Conservation (phyloP, 257 asterid species). For the Datura wrightii region DNA sequence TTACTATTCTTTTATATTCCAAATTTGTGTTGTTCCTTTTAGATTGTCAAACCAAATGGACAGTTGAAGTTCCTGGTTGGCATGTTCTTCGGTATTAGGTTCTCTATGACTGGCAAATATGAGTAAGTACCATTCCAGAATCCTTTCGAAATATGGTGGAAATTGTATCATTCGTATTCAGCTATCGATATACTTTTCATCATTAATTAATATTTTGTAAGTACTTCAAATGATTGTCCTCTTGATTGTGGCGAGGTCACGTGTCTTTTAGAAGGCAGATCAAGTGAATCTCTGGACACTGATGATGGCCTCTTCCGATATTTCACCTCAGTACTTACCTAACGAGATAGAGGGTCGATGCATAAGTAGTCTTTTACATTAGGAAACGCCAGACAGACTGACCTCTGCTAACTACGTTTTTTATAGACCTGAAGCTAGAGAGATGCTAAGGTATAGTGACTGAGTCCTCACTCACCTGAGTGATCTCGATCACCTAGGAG, state of each 20-base stretch:
- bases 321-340: neutral
- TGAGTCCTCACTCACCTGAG: neutral
- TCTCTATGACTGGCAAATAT: constrained; percentile 86
- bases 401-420: neutral
- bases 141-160: neutral
- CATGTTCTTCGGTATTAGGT: constrained; percentile 68
- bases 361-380: neutral
- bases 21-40: neutral
- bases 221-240: no score
- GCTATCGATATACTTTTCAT: neutral
- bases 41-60: constrained; percentile 77
- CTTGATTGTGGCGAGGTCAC: no score
- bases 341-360: neutral
- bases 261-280: no score
- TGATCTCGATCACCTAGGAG: neutral
- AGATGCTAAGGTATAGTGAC: neutral
- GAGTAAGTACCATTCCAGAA: constrained; percentile 51
- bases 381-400: neutral
- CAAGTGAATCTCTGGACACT: no score
- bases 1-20: neutral
- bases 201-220: no score
- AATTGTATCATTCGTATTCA: neutral
- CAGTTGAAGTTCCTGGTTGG: constrained; percentile 74
- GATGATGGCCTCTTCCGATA: neutral
- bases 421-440: neutral